phyloP scores from a whole-genome alignment of 768 basidiomycete species.

The Rhizopogon vinicolor region DNA sequence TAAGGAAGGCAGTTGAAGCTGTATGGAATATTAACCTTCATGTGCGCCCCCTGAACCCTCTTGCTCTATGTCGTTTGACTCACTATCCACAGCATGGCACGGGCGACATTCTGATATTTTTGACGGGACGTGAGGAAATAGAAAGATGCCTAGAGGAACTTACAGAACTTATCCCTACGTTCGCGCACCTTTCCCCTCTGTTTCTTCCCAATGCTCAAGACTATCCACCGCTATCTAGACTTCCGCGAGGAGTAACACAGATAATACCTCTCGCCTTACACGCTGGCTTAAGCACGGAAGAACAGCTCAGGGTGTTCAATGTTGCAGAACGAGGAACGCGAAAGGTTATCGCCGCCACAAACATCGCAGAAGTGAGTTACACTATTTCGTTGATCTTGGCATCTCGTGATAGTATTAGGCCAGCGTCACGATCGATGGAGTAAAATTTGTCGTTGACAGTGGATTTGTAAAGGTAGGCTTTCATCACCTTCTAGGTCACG shows the following conservation, averaged over 20 bases:
- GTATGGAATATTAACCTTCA: constrained; percentile 79
- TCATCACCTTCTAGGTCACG: neutral
- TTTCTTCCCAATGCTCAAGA: constrained; percentile 2
- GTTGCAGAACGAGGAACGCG: constrained; percentile 68
- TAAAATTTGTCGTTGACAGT: constrained; percentile 89
- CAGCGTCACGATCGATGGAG: constrained; percentile 94
- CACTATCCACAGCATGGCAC: constrained; percentile 52
- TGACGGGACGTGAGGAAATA: constrained; percentile 96
- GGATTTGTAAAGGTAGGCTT: constrained; percentile 87
- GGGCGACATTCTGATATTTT: constrained; percentile 91
- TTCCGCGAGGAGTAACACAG: constrained; percentile 50
- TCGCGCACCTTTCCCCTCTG: constrained; percentile 2
- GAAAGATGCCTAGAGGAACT: constrained; percentile 81
- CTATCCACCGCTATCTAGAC: constrained; percentile 25
- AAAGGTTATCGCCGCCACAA: constrained; percentile 91
- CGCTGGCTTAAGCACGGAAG: constrained; percentile 83
- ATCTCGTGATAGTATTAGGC: constrained; percentile 44
- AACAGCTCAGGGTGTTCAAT: constrained; percentile 85
- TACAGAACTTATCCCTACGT: constrained; percentile 75
- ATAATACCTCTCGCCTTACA: constrained; percentile 76
- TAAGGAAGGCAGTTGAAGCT: constrained; percentile 75
- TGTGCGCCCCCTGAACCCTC: constrained; percentile 36
- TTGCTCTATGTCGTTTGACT: neutral
- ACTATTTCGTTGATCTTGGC: neutral
- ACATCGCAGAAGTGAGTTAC: constrained; percentile 80